Conservation (phyloP, 345 rosid genomes). For the Cardamine occulta region DNA sequence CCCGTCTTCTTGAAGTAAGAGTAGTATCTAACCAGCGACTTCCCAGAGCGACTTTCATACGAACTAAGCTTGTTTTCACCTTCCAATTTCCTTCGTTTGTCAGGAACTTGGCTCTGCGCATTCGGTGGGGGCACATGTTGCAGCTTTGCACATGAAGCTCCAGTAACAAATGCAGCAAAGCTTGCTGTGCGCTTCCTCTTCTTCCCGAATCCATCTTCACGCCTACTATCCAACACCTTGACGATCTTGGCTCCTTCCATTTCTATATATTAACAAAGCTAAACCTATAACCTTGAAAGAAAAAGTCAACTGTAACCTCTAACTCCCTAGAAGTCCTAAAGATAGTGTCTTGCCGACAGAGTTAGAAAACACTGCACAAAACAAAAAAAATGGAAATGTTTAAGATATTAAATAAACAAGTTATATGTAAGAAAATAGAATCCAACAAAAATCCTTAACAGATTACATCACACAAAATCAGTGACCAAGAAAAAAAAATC, state of each 20-base stretch:
- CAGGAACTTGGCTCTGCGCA: conserved; percentile 35
- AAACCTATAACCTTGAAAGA: conserved; percentile 49
- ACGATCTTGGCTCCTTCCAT: conserved; percentile 68
- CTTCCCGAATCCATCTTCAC: conserved; percentile 43
- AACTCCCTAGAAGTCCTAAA: conserved; percentile 51
- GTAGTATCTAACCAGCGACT: conserved; percentile 63
- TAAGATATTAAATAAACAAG: conserved; percentile 8
- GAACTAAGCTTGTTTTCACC: conserved; percentile 41
- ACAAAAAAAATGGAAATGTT: neutral
- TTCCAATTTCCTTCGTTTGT: conserved; percentile 60
- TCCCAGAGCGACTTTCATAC: conserved; percentile 45
- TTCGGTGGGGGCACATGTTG: conserved; percentile 46
- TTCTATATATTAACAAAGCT: conserved; percentile 58
- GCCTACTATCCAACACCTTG: conserved; percentile 64
- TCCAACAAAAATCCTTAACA: neutral
- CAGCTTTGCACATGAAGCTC: conserved; percentile 44
- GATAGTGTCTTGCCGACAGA: conserved; percentile 43
- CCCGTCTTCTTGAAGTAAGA: conserved; percentile 71
- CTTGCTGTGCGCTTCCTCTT: conserved; percentile 59
- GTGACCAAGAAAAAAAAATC: neutral
- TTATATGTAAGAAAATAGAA: neutral
- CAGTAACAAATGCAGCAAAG: conserved; percentile 48
- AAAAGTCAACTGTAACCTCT: conserved; percentile 42
- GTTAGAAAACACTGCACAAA: conserved; percentile 39
- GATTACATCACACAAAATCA: neutral